Percentiles rank a stretch among this genome's conserved stretches.
phyloP scores from a whole-genome alignment of 2,329 filamentous ascomycete genomes.

The Arthrobotrys megalospora region DNA sequence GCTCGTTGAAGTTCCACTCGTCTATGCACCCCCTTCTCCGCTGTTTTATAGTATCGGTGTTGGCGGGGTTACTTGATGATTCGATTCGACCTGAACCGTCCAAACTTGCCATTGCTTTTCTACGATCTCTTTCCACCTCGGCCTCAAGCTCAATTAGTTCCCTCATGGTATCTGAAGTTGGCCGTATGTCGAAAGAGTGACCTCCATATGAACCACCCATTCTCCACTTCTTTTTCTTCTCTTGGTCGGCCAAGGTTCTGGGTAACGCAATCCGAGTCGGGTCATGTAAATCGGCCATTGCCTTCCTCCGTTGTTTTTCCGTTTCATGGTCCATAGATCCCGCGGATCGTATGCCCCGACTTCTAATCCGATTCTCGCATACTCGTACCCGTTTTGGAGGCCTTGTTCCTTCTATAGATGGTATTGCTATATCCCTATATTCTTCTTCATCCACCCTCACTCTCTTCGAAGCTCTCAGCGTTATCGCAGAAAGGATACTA shows the following conservation, averaged over 20 bases:
- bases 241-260: not conserved
- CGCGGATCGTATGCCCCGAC: not conserved
- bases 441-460: not conserved
- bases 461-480: not conserved
- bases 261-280: not conserved
- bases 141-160: too few species aligned
- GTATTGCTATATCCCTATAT: not conserved
- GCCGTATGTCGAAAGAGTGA: not conserved
- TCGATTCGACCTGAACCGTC: too few species aligned
- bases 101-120: too few species aligned
- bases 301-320: not conserved
- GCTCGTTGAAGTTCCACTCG: not conserved
- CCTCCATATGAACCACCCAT: constrained; percentile 8
- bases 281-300: not conserved
- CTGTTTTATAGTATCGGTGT: not conserved
- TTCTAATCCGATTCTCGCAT: not conserved
- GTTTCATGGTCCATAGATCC: not conserved
- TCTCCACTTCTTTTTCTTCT: constrained; percentile 15
- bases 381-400: not conserved
- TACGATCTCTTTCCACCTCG: too few species aligned
- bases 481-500: not conserved
- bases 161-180: too few species aligned
- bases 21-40: not conserved
- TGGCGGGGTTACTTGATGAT: not conserved
- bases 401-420: not conserved